Evolutionary conservation across 2,329 filamentous ascomycete species (phyloP).

Genomic region (Rosellinia necatrix): DNA sequence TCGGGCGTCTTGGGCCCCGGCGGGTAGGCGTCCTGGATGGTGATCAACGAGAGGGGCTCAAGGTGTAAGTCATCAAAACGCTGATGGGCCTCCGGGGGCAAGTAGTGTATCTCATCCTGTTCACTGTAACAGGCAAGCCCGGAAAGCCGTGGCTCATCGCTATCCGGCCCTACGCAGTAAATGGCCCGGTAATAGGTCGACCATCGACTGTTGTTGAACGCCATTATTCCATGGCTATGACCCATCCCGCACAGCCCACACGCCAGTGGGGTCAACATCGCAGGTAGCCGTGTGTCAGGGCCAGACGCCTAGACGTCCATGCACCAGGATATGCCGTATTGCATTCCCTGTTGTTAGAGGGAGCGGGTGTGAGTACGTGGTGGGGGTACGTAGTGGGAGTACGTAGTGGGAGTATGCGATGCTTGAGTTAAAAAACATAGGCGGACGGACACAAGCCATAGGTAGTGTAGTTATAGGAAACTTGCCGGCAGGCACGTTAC

Average conservation of each 20-base stretch:
- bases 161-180: slow-evolving; percentile 29
- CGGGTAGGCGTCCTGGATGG: slow-evolving; percentile 28
- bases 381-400: too few species aligned
- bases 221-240: slow-evolving; percentile 12
- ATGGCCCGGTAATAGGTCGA: slow-evolving; percentile 32
- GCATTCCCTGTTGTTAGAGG: too few species aligned
- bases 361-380: too few species aligned
- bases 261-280: neutral
- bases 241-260: slow-evolving; percentile 34
- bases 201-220: slow-evolving; percentile 27
- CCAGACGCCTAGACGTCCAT: neutral
- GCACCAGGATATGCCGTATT: too few species aligned
- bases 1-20: slow-evolving; percentile 21
- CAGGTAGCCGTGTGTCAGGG: neutral
- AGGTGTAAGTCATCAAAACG: slow-evolving; percentile 28
- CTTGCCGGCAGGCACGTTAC: too few species aligned
- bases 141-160: slow-evolving; percentile 29
- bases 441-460: too few species aligned
- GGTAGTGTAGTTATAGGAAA: too few species aligned
- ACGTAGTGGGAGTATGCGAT: too few species aligned
- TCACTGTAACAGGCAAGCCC: slow-evolving; percentile 30
- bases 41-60: slow-evolving; percentile 23
- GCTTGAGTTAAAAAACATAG: too few species aligned
- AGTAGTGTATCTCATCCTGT: slow-evolving; percentile 13
- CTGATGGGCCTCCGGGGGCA: slow-evolving; percentile 31